Base-by-base conservation (phyloP, 371 early-diverging fungal species). In the Rhizomucor miehei region DNA sequence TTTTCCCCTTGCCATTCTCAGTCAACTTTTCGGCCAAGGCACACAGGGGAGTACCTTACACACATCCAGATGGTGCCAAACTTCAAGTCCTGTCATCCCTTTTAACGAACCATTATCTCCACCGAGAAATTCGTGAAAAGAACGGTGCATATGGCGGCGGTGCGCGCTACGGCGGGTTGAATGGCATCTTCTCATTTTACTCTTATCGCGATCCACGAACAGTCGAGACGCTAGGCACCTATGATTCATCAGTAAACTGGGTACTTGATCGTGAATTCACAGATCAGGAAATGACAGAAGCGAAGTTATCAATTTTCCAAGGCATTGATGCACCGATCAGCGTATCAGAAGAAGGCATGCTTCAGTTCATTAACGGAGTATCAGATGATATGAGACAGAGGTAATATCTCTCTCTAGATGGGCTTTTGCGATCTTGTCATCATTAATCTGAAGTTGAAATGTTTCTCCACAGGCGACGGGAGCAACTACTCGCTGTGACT, bases 111-210 rank as follows among this genome's bases (percentile, higher is more conserved):
- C 80, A 90, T 53, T 94, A 80, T 71, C 71, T 96, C 21, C 98
- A 97, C 68, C 87, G 89, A 21, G 95, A 96, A 70, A 89, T 97
- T 41, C 88, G 98, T 59, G 98, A 97, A 66, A 93, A 91, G 82
- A 92, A 92, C 58, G 98, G 98, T 29, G 98, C 98, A 6, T 98
- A 98, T 69, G 97, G 96, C 14, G 97, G 92, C 17, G 94, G 94
- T 34, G 88, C 93, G 1, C 59, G 73, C 1, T 94, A 86, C 71
- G 78, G 81, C 16, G 70, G 89, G 1, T 60, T 85, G 3, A 85
- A 82, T 35, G 97, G 97, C 10, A 56, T 90, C 4, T 88, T 96
- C 54, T 85, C 90, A 1, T 91, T 96, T 72, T 92, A 81, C 56
- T 92, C 95, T 12, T 98, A 98, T 74, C 86, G 98, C 48, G 98